Base-by-base conservation (phyloP, 2,329 filamentous ascomycete species). In the Botrytis medusae region DNA sequence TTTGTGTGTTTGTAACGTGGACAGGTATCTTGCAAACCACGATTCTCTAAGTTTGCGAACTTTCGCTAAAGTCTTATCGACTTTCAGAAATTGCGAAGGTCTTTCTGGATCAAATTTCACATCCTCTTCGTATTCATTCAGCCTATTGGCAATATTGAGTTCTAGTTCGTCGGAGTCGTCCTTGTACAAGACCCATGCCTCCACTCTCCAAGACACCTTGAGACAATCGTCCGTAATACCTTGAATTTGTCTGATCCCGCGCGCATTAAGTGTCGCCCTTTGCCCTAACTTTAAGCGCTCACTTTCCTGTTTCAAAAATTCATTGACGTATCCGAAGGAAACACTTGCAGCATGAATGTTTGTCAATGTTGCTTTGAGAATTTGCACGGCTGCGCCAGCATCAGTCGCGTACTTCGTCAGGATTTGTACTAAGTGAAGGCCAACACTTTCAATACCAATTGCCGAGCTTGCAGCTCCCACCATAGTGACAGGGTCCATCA, bases 391-490 rank as follows among this genome's bases (percentile, higher is more conserved):
- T 2, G 61, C 59, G 7, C 46, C 8, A 9, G 54, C 61, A 20
- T 72, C 70, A 25, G n/a, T 32, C 42, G 32, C 20, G 25, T 34
- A 72, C 20, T 72, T 54, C 14, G 37, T 32, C 37, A 72, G 48
- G 18, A 69, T 64, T 25, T 72, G 63, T 37, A 40, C 51, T 2
- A 72, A 22, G n/a, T 69, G 62, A 16, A 72, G 20, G 22, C 63
- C 63, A 25, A 72, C 69, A 20, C 54, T 48, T 18, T 63, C 71
- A 18, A 72, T 69, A 6, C 64, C 71, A 29, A 72, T 22, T 32
- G 54, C 71, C 22, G 71, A 72, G 22, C 71, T 62, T n/a, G 71
- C 71, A 37, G 63, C 57, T 6, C 71, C 71, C 25, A 72, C 14
- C 25, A 72, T 72, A 10, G 34, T 72, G 4, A 72, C 20, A 12